phyloP scores from a whole-genome alignment of 2,329 filamentous ascomycete genomes.

The Colletotrichum simmondsii region DNA sequence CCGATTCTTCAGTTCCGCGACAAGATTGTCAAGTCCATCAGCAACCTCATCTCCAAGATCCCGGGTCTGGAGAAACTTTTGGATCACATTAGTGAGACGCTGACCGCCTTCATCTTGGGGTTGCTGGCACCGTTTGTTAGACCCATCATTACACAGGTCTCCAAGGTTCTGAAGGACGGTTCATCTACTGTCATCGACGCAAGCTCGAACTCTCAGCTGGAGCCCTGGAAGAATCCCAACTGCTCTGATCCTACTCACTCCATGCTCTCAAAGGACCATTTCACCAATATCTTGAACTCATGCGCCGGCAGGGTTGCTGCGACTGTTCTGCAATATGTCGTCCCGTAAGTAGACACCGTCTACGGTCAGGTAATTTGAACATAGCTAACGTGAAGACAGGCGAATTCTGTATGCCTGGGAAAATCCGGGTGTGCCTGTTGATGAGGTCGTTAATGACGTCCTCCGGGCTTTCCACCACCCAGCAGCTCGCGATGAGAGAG shows the following conservation, averaged over 20 bases:
- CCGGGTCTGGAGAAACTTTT: constrained; percentile 91
- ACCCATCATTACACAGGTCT: constrained; percentile 89
- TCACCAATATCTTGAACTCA: constrained; percentile 81
- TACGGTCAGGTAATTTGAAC: background rate
- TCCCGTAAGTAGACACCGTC: constrained; percentile 68
- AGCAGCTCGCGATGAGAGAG: constrained; percentile 76
- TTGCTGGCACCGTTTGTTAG: constrained; percentile 91
- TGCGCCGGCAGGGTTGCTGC: constrained; percentile 80
- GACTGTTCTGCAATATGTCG: constrained; percentile 85
- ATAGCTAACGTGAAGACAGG: constrained; percentile 47
- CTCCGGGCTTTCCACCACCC: constrained; percentile 92
- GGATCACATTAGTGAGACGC: constrained; percentile 91
- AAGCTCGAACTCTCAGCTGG: constrained; percentile 79
- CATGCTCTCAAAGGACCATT: constrained; percentile 87
- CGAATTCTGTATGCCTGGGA: constrained; percentile 95
- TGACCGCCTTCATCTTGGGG: constrained; percentile 92
- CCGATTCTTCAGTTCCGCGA: constrained; percentile 95
- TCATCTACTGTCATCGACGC: constrained; percentile 77
- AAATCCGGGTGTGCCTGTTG: constrained; percentile 82
- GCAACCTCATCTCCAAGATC: constrained; percentile 87
- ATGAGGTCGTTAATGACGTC: constrained; percentile 86
- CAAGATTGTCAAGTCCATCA: constrained; percentile 90
- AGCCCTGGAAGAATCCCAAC: constrained; percentile 80
- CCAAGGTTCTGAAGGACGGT: constrained; percentile 85
- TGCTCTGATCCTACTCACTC: constrained; percentile 86